phyloP scores from a whole-genome alignment of 352 stramenopile genomes.

The Pythium guiyangense region DNA sequence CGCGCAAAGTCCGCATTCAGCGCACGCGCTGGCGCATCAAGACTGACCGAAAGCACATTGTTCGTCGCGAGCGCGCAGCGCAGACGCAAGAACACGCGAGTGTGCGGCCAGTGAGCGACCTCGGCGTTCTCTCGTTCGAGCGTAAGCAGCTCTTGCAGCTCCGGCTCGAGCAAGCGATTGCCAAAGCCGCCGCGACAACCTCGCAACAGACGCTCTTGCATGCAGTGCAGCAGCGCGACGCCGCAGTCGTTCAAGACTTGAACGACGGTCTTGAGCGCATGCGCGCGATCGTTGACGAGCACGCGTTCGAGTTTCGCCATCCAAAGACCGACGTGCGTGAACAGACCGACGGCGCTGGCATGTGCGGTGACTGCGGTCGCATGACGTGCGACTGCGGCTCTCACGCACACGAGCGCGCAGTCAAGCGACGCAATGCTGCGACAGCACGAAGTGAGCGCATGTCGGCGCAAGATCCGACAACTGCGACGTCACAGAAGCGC shows the following conservation, averaged over 20 bases:
- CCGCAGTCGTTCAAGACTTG: conserved; percentile 36
- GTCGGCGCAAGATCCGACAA: not conserved
- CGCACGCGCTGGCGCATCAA: conserved; percentile 59
- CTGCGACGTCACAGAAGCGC: not conserved
- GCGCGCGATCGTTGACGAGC: conserved; percentile 43
- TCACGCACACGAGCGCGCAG: not conserved
- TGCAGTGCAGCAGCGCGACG: conserved; percentile 39
- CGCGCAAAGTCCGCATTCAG: conserved; percentile 38
- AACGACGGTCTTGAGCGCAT: conserved; percentile 48
- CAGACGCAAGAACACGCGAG: no score
- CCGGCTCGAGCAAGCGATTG: conserved; percentile 41
- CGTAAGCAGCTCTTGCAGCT: conserved; percentile 46
- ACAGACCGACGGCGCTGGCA: conserved; percentile 7
- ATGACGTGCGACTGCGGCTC: conserved; percentile 4
- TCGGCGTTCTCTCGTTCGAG: conserved; percentile 50
- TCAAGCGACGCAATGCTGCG: not conserved
- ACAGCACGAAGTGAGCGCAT: not conserved
- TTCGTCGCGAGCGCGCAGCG: conserved; percentile 23
- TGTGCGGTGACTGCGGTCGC: not conserved
- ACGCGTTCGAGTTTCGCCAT: conserved; percentile 53
- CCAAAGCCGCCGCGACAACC: conserved; percentile 26
- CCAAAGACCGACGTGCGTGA: conserved; percentile 59
- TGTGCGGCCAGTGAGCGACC: conserved; percentile 14
- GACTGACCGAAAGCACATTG: conserved; percentile 51
- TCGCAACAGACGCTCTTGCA: conserved; percentile 37